Base-by-base conservation (phyloP, 2,329 filamentous ascomycete genomes). In the Pezicula neosporulosa region DNA sequence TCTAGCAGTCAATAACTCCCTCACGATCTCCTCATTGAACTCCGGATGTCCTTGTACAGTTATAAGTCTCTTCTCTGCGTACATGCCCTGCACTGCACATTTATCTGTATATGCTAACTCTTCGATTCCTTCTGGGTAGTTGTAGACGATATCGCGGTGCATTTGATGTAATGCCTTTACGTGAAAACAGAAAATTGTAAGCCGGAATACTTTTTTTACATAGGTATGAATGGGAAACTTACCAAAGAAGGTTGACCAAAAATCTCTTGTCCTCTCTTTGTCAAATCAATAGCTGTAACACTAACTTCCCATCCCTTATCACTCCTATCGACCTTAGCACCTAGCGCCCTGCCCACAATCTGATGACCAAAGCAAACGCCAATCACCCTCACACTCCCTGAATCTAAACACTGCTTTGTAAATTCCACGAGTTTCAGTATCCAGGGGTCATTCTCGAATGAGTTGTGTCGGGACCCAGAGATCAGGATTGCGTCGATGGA, bases 341-440 rank as follows among this genome's bases (percentile, higher is more conserved):
- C 88, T 59, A 92, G 66, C 1, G 89, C 88, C 48, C 90, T 77
- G 1, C 81, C 89, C 41, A 94, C 72, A 61, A 96, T 91, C 72
- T 96, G 90, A 67, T 95, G 90, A 5, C 90, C 90, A 67, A 93
- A 96, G 70, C 90, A 96, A 15, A 94, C 78, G 10, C 90, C 90
- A 15, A 96, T 76, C n/a, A 92, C 70, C 35, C 83, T 80, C 7
- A 94, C 80, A 1, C 82, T 75, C 24, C 77, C 73, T 56, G 86
- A 78, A 12, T 75, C 74, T 33, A 89, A 75, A 3, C 87, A 74
- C 6, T 70, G 60, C 57, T 77, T 73, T 0, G 80, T 82, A 63
- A 84, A 96, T 1, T 84, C 82, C 16, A 90, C 85, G 1, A 96
- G 77, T 48, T 80, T 83, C 39, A 85, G 56, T 56, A 94, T 93